Base-by-base conservation (phyloP, 257 asterid genomes). In the Nicotiana sylvestris region DNA sequence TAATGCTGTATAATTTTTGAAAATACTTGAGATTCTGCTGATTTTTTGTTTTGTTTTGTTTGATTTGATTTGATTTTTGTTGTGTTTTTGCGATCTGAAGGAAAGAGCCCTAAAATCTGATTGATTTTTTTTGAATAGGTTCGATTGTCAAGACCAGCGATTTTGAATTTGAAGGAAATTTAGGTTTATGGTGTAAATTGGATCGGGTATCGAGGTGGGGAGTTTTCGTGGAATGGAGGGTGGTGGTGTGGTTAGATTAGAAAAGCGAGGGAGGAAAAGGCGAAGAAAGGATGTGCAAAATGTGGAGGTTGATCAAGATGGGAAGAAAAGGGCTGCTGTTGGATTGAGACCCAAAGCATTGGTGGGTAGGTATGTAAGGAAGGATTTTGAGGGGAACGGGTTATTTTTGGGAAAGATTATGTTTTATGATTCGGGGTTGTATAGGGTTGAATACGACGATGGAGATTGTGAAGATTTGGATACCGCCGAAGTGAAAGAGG, bases 401-500 rank as follows among this genome's bases (percentile, higher is more conserved):
- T 37, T 88, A 49, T 92, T 86, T 83, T 81, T 95, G 78, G 98
- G 98, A 37, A 93, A 91, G 87, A 79, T 95, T 76, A 77, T 87
- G 32, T 86, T 46, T 30, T 89, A 90, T 82, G 91, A 85, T 74
- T 77, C 92, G 1, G 97, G 98, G 18, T 80, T 91, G 86, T 95
- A 95, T 81, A 87, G 93, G 87, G 86, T 95, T 49, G 88, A 83
- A 18, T 95, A 93, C 69, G 98, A 95, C 82, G 96, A 92, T 85
- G 97, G 95, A 64, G 96, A 91, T 86, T 89, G 88, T 6, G 98
- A 95, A 86, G 97, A 92, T 89, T 86, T 95, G 87, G 91, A 88
- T 56, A 82, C 87, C 69, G 78, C 89, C 58, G 92, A 92, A 85
- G 84, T 89, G 56, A 89, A 84, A 83, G 83, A 55, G 30, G 68